Conservation (phyloP, 2,329 filamentous ascomycete species). For the Penicillium digitatum region DNA sequence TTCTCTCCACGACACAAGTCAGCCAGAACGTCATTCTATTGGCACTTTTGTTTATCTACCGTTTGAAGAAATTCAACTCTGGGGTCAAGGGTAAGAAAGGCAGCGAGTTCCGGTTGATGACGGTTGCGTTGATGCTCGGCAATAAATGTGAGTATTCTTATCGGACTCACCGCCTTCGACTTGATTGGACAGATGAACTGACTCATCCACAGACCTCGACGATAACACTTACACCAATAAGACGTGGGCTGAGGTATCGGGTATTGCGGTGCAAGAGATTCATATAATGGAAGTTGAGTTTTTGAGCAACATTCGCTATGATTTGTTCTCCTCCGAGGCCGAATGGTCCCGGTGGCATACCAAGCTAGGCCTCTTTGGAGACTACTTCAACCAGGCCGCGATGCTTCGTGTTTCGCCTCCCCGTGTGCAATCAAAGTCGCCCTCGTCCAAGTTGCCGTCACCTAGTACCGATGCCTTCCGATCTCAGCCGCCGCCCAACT, state of each 20-base stretch:
- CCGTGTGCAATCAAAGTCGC: conserved; percentile 28
- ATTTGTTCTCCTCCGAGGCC: conserved; percentile 76
- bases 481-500: conserved; percentile 23
- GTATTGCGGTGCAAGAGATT: conserved; percentile 88
- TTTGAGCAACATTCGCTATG: conserved; percentile 96
- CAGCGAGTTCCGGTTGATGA: conserved; percentile 88
- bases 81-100: conserved; percentile 85
- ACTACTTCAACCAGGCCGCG: conserved; percentile 72
- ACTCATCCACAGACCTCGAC: conserved; percentile 65
- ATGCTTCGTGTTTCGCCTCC: conserved; percentile 37
- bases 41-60: conserved; percentile 86
- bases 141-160: conserved; percentile 73
- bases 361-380: conserved; percentile 75
- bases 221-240: conserved; percentile 99
- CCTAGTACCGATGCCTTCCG: conserved; percentile 33
- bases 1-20: conserved; percentile 90
- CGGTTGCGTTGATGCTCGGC: conserved; percentile 92
- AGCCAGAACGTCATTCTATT: conserved; percentile 92
- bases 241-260: conserved; percentile 97
- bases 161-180: conserved; percentile 17
- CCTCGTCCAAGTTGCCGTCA: conserved; percentile 40
- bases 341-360: conserved; percentile 86
- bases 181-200: conserved; percentile 13
- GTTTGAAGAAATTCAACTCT: conserved; percentile 85
- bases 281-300: conserved; percentile 99